Evolutionary conservation across 495 filamentous ascomycete species (phyloP).

Genomic region (Penicillium roqueforti): DNA sequence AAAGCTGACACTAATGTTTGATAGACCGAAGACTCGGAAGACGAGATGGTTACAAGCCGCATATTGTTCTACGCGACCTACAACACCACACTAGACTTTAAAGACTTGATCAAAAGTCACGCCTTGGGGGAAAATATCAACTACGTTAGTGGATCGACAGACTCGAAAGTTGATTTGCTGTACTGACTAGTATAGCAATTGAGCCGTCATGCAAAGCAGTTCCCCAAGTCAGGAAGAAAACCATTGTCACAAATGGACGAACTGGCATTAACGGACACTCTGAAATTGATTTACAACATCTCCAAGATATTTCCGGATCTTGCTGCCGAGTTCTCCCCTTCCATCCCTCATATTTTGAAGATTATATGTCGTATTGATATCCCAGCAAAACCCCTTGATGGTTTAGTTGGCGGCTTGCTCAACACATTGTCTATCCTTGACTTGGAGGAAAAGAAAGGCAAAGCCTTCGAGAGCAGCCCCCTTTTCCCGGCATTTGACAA

Average conservation of each 20-base stretch:
- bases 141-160: constrained; percentile 34
- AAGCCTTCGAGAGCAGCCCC: constrained; percentile 36
- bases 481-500: constrained; percentile 66
- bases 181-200: constrained; percentile 53
- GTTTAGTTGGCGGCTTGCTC: constrained; percentile 60
- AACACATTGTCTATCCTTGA: constrained; percentile 80
- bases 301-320: constrained; percentile 64
- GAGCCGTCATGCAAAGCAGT: constrained; percentile 59
- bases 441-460: constrained; percentile 48
- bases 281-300: constrained; percentile 89
- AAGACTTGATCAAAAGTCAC: constrained; percentile 63
- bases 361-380: constrained; percentile 59
- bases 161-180: constrained; percentile 2
- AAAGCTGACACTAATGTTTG: constrained; percentile 1
- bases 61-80: constrained; percentile 88
- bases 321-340: constrained; percentile 54
- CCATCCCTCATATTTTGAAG: constrained; percentile 67
- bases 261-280: constrained; percentile 75
- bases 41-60: constrained; percentile 82
- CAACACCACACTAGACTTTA: constrained; percentile 65
- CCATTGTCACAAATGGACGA: constrained; percentile 61
- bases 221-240: constrained; percentile 42
- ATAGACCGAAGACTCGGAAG: constrained; percentile 68
- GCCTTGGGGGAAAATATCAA: constrained; percentile 66
- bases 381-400: constrained; percentile 54